A percentile compares a stretch with the other conserved stretches of the same genome.
These are phyloP conservation scores for Xylaria sp. DNA, from an alignment of 2,329 filamentous ascomycete species.

Conservation along the genomic window DNA sequence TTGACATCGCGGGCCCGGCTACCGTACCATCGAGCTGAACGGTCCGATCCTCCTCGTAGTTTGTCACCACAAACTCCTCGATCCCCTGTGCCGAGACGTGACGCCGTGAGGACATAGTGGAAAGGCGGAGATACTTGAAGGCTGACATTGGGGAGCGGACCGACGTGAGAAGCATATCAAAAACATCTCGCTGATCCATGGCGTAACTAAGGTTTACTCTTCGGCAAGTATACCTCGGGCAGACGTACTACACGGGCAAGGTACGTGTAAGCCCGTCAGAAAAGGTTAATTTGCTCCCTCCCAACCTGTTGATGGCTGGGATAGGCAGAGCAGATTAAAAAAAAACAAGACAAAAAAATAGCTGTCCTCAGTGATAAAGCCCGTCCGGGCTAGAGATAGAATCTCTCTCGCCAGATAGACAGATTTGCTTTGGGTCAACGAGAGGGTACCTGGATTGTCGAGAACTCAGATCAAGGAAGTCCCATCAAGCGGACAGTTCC, in stretches of 20 bases:
- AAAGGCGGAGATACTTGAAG: slow-evolving; percentile 60
- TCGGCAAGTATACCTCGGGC: background rate
- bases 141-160: slow-evolving; percentile 63
- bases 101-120: slow-evolving; percentile 46
- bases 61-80: slow-evolving; percentile 34
- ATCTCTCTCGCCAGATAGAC: background rate
- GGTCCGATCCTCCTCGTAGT: slow-evolving; percentile 30
- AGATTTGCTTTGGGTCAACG: background rate
- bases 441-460: background rate
- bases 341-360: background rate
- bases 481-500: background rate
- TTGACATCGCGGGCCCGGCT: background rate
- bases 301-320: background rate
- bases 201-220: slow-evolving; percentile 17
- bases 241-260: background rate
- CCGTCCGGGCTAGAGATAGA: background rate
- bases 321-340: background rate
- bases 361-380: background rate
- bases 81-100: slow-evolving; percentile 21
- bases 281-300: background rate
- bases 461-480: background rate
- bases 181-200: slow-evolving; percentile 52
- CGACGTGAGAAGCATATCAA: slow-evolving; percentile 63
- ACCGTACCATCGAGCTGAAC: slow-evolving; percentile 7
- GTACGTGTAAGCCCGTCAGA: background rate